A percentile compares a stretch with the other conserved stretches of the same genome.
Conservation (phyloP, 345 rosid genomes). For the Heritiera littoralis region DNA sequence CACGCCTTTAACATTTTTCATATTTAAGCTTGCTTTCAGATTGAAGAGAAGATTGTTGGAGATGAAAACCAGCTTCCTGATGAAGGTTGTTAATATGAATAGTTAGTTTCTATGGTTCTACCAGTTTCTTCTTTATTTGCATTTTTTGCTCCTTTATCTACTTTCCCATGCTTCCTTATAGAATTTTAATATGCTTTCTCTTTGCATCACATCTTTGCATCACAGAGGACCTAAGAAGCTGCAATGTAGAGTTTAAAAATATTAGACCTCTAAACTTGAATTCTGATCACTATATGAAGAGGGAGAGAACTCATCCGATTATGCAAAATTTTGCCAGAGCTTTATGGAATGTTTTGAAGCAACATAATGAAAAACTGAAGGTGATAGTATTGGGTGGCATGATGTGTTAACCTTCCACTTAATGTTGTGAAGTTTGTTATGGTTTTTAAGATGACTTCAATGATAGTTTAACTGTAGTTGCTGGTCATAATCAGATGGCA, state of each 20-base stretch:
- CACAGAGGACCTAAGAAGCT: slow-evolving; percentile 31
- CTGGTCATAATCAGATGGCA: slow-evolving; percentile 51
- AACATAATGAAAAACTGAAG: slow-evolving; percentile 66
- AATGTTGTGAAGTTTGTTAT: neutral
- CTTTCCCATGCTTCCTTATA: neutral
- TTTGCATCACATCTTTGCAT: slow-evolving; percentile 21
- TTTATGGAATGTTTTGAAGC: slow-evolving; percentile 77
- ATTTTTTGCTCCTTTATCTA: neutral
- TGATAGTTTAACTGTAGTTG: slow-evolving; percentile 5
- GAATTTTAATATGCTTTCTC: slow-evolving; percentile 5
- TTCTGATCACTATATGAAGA: slow-evolving; percentile 29
- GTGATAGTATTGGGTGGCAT: slow-evolving; percentile 33
- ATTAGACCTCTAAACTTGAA: slow-evolving; percentile 23
- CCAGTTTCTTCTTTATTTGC: neutral
- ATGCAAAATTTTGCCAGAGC: slow-evolving; percentile 72
- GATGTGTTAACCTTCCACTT: slow-evolving; percentile 18
- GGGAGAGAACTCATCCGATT: slow-evolving; percentile 51
- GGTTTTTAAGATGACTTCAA: slow-evolving; percentile 6
- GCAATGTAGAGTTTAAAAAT: slow-evolving; percentile 26
- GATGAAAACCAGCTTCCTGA: slow-evolving; percentile 28
- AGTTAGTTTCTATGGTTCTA: slow-evolving; percentile 7
- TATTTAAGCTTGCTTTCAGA: slow-evolving; percentile 38
- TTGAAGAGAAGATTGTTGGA: slow-evolving; percentile 31
- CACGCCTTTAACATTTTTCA: slow-evolving; percentile 8
- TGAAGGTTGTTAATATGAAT: slow-evolving; percentile 39